A percentile compares a stretch with the other conserved stretches of the same genome.
phyloP scores from a whole-genome alignment of 2,329 filamentous ascomycete species.

The Colletotrichum spaethianum region DNA sequence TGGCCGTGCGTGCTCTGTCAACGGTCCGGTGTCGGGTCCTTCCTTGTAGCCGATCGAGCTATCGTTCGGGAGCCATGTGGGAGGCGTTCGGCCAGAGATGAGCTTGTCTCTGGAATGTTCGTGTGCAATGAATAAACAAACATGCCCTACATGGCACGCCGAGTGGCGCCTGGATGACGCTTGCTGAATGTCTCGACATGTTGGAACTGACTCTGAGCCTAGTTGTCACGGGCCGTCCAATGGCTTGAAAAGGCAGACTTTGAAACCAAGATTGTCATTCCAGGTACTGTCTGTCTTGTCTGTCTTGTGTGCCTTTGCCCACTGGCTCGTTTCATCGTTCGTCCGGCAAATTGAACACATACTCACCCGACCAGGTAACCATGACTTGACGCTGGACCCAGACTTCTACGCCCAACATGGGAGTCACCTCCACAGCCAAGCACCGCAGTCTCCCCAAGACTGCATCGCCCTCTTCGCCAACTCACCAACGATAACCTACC shows the following conservation, averaged over 20 bases:
- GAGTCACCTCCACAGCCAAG: conserved; percentile 68
- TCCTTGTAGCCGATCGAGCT: conserved; percentile 8
- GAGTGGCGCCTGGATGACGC: not conserved
- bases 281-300: conserved; percentile 65
- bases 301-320: no score
- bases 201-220: conserved; percentile 1
- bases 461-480: conserved; percentile 69
- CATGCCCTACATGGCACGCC: not conserved
- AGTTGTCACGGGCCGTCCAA: conserved; percentile 71
- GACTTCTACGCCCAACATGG: conserved; percentile 71
- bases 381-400: conserved; percentile 80
- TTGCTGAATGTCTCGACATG: not conserved
- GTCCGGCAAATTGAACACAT: not conserved
- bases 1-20: not conserved
- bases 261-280: conserved; percentile 79
- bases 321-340: not conserved
- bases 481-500: conserved; percentile 73
- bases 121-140: conserved; percentile 23
- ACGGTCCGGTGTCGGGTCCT: not conserved
- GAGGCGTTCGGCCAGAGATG: conserved; percentile 20
- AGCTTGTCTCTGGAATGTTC: conserved; percentile 12
- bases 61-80: conserved; percentile 17
- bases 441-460: conserved; percentile 64
- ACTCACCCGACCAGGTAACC: conserved; percentile 71
- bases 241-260: conserved; percentile 80